Conservation (phyloP, 257 asterid genomes). For the Pogostemon cablin region DNA sequence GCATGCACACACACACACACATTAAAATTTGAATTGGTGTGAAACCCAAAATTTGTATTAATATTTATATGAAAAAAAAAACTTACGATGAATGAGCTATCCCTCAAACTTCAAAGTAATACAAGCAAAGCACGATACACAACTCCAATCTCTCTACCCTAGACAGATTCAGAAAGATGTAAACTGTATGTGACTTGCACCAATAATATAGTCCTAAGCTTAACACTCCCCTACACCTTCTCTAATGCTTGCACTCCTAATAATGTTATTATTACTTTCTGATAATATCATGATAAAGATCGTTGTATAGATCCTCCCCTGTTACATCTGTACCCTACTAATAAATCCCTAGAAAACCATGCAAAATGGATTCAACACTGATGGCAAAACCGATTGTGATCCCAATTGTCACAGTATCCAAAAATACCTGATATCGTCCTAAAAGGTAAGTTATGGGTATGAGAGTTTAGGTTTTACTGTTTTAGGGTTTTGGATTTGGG, state of each 20-base stretch:
- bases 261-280: not conserved
- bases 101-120: conserved; percentile 9
- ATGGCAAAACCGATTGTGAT: not conserved
- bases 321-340: not conserved
- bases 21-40: not conserved
- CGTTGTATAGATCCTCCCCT: not conserved
- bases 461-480: not conserved
- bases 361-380: not conserved
- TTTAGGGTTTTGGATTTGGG: no score
- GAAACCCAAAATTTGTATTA: not conserved
- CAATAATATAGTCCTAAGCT: not conserved
- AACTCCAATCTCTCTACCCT: not conserved
- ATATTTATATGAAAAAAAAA: not conserved
- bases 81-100: not conserved
- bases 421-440: not conserved
- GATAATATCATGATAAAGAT: not conserved
- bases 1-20: no score
- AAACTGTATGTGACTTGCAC: not conserved
- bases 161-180: not conserved
- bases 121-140: not conserved
- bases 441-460: not conserved
- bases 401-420: not conserved
- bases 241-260: not conserved
- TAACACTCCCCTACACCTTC: not conserved
- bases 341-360: not conserved